Conservation (phyloP, 129 eudicot genomes). For the Mikania micrantha region DNA sequence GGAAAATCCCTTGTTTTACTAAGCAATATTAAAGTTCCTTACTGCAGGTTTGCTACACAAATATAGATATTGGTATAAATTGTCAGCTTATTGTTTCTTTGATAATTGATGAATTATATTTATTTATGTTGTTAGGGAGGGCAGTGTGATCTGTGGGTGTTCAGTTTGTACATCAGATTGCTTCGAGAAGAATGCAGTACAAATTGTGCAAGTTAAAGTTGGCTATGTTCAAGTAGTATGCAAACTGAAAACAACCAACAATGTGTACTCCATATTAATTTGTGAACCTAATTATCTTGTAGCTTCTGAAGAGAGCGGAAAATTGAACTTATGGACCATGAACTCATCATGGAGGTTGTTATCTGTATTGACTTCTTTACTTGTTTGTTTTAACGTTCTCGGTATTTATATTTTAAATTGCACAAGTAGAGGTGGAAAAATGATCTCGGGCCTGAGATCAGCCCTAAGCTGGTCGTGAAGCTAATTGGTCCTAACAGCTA, state of each 20-base stretch:
- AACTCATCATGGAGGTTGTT: slow-evolving; percentile 83
- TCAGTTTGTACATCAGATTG: slow-evolving; percentile 50
- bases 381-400: slow-evolving; percentile 3
- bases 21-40: slow-evolving; percentile 56
- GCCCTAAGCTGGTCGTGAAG: background rate
- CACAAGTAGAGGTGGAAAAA: background rate
- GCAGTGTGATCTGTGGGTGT: slow-evolving; percentile 54
- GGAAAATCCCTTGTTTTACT: slow-evolving; percentile 53
- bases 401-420: background rate
- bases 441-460: background rate
- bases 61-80: background rate
- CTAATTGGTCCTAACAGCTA: background rate
- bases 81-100: slow-evolving; percentile 5
- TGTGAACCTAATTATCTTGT: slow-evolving; percentile 70
- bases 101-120: slow-evolving; percentile 6
- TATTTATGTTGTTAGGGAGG: slow-evolving; percentile 43
- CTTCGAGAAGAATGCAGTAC: slow-evolving; percentile 65
- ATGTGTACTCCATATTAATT: slow-evolving; percentile 59
- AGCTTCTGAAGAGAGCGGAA: slow-evolving; percentile 78
- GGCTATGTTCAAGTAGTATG: slow-evolving; percentile 63
- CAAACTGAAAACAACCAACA: slow-evolving; percentile 42
- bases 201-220: slow-evolving; percentile 60
- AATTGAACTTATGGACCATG: slow-evolving; percentile 83
- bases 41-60: slow-evolving; percentile 56
- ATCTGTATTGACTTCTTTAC: slow-evolving; percentile 2